Percentiles rank a stretch among this genome's conserved stretches.
Conservation (phyloP, 495 filamentous ascomycete genomes). For the Chlorociboria aeruginascens region DNA sequence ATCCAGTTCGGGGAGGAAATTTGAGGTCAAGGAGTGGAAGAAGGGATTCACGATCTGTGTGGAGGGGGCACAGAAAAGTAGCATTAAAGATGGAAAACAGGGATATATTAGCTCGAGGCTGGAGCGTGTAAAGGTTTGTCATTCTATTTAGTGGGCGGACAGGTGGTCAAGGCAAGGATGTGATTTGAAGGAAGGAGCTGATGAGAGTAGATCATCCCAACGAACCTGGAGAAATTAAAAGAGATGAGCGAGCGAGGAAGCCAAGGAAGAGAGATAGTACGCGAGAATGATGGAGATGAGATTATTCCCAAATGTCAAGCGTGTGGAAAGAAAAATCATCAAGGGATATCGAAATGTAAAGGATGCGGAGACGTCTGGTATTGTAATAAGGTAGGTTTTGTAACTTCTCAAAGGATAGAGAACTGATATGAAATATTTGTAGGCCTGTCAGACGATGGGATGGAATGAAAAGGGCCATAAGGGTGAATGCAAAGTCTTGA, state of each 20-base stretch:
- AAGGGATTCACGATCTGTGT: constrained; percentile 9
- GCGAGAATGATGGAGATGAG: not conserved
- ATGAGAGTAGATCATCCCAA: constrained; percentile 8
- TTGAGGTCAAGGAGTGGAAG: constrained; percentile 9
- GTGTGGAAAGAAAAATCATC: not conserved
- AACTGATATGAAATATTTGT: not conserved
- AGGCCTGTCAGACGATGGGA: constrained; percentile 12
- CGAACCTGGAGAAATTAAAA: constrained; percentile 6
- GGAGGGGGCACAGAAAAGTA: constrained; percentile 2
- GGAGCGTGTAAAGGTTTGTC: constrained; percentile 3
- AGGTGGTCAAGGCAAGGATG: not conserved
- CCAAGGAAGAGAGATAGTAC: no score
- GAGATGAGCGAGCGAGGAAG: not conserved
- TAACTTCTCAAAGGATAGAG: not conserved
- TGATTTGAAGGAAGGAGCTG: not conserved
- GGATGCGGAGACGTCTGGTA: constrained; percentile 16
- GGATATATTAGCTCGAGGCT: constrained; percentile 7
- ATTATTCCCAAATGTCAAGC: constrained; percentile 2
- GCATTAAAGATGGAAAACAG: constrained; percentile 9
- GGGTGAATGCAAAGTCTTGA: constrained; percentile 11
- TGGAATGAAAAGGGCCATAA: constrained; percentile 17
- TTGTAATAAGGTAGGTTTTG: constrained; percentile 14
- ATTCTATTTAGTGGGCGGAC: not conserved
- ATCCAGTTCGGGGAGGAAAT: constrained; percentile 1
- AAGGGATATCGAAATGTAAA: constrained; percentile 5